Base-by-base conservation (phyloP, 352 stramenopile genomes). In the Phytophthora boehmeriae region DNA sequence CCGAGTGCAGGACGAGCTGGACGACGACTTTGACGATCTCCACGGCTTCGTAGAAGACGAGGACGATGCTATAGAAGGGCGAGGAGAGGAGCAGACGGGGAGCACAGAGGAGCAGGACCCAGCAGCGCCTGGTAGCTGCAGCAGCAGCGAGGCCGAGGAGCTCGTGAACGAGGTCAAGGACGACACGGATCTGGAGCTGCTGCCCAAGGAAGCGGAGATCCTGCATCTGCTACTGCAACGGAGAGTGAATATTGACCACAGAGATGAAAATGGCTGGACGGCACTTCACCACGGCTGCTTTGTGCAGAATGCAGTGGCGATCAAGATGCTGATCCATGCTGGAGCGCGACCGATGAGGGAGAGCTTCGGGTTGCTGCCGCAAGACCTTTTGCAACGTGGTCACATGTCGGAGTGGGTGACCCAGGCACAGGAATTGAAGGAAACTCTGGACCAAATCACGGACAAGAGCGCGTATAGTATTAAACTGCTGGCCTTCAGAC, bases 201-300 rank as follows among this genome's bases (percentile, higher is more conserved):
- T 91, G 20, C 70, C 81, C 19, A 89, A 86, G 30, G 78, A 89
- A 49, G 75, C 78, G 20, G 86, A 93, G 60, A 91, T 95, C 47
- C 58, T 95, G 53, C 76, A 90, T 39, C 36, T 93, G 45, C 67
- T 95, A 38, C 70, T 95, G 38, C 68, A 86, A 45, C 76, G 80
- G 30, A 68, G 84, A 34, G 85, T 89, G 17, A 92, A 95, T 45
- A 59, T 95, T 36, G 75, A 93, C 64, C 87, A 95, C 47, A 77
- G 78, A 34, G 87, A 95, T 39, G 87, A 95, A 50, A 91, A 93
- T 49, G 80, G 83, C 16, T 92, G 87, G 85, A 94, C 87, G 10
- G 85, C 85, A 35, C 64, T 95, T 22, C 87, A 95, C 39, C 74
- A 94, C 50, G 85, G 83, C 43, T 94, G 87, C 68, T 90, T 81